Percentiles rank a stretch among this genome's conserved stretches.
These are phyloP conservation scores for Priceomyces fermenticarens DNA, from an alignment of 805 yeast species.

Conservation along the genomic window DNA sequence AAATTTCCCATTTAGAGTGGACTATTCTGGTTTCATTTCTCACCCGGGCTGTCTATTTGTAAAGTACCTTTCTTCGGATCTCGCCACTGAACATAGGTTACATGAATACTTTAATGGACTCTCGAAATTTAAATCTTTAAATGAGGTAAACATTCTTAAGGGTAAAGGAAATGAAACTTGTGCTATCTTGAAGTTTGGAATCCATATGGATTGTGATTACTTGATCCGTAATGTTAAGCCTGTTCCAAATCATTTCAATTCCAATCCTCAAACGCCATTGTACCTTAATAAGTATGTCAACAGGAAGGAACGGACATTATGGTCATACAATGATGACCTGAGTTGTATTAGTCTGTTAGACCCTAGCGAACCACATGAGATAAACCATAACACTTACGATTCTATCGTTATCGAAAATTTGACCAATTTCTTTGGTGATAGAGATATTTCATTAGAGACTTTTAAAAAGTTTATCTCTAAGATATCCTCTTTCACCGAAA, in stretches of 20 bases:
- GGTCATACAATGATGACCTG: conserved; percentile 14
- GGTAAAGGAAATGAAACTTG: conserved; percentile 16
- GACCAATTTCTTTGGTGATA: conserved; percentile 47
- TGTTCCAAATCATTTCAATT: conserved; percentile 21
- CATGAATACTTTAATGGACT: conserved; percentile 16
- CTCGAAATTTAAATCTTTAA: conserved; percentile 16
- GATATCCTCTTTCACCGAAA: conserved; percentile 45
- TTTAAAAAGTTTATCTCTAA: conserved; percentile 36
- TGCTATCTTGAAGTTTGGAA: conserved; percentile 31
- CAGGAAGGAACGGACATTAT: conserved; percentile 56
- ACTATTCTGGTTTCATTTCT: conserved; percentile 33
- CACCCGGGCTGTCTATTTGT: conserved; percentile 62
- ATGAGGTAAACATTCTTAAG: conserved; percentile 20
- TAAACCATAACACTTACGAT: conserved; percentile 17
- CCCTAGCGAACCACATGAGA: not conserved
- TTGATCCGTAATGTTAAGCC: conserved; percentile 16
- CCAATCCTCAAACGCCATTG: conserved; percentile 26
- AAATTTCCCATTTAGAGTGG: conserved; percentile 9
- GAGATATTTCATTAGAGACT: conserved; percentile 40
- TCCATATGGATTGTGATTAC: conserved; percentile 32
- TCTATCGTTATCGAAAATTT: conserved; percentile 40
- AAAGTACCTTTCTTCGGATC: conserved; percentile 42
- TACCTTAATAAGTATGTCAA: conserved; percentile 66
- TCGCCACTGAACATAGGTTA: conserved; percentile 33
- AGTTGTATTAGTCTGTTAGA: not conserved